phyloP scores from a whole-genome alignment of 306 rosid species.

The Astragalus glycyphyllos region DNA sequence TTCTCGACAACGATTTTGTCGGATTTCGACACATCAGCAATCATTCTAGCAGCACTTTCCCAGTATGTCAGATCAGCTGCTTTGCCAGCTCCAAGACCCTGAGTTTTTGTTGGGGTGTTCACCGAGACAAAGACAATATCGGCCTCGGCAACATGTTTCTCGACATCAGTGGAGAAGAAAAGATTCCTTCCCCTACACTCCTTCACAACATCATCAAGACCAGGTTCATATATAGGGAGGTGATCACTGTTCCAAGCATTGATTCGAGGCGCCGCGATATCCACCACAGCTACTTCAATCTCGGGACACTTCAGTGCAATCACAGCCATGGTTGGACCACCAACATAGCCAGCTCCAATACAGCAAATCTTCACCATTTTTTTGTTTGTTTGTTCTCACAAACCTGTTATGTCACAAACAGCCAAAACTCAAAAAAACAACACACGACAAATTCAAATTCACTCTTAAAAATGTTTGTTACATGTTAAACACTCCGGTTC shows the following conservation, averaged over 20 bases:
- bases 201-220: slow-evolving; percentile 74
- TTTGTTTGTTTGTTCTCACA: slow-evolving; percentile 44
- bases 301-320: slow-evolving; percentile 74
- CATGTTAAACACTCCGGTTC: not conserved
- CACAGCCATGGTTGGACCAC: slow-evolving; percentile 98
- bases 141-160: slow-evolving; percentile 84
- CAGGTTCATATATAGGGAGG: slow-evolving; percentile 73
- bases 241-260: slow-evolving; percentile 74
- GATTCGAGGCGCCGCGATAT: slow-evolving; percentile 55
- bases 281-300: slow-evolving; percentile 65
- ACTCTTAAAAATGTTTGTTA: not conserved
- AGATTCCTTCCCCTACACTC: slow-evolving; percentile 68
- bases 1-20: slow-evolving; percentile 92
- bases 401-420: slow-evolving; percentile 42
- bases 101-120: slow-evolving; percentile 91
- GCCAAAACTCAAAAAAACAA: slow-evolving; percentile 22
- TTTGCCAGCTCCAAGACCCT: slow-evolving; percentile 94
- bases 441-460: not conserved
- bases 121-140: slow-evolving; percentile 90
- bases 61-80: slow-evolving; percentile 95
- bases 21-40: slow-evolving; percentile 86
- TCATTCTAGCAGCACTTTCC: slow-evolving; percentile 98
- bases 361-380: slow-evolving; percentile 97
- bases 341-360: slow-evolving; percentile 95
- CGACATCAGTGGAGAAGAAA: slow-evolving; percentile 73